phyloP scores from a whole-genome alignment of 148 eudicot species.

The Persicaria tinctoria region DNA sequence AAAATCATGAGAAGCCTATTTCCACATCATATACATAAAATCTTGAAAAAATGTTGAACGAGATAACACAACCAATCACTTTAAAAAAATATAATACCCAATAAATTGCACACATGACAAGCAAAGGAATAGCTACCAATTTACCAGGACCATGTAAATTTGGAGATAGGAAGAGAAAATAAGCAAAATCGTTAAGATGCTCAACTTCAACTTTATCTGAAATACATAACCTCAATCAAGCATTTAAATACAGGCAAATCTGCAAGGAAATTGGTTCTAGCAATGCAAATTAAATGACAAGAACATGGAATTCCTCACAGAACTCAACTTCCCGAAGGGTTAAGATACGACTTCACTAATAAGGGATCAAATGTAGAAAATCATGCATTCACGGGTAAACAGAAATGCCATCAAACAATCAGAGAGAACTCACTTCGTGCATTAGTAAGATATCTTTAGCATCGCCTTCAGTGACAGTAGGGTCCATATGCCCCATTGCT shows the following conservation, averaged over 20 bases:
- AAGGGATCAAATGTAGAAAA: background rate
- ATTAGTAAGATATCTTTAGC: constrained; percentile 65
- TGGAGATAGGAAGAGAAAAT: background rate
- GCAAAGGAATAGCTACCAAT: background rate
- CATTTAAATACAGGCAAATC: background rate
- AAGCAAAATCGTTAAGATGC: background rate
- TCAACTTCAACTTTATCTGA: background rate
- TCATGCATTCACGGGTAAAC: background rate
- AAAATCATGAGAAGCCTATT: background rate
- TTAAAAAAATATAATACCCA: background rate
- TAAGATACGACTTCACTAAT: background rate
- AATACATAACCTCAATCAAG: background rate
- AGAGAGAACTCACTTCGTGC: constrained; percentile 50
- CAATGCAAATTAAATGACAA: background rate
- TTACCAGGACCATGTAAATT: background rate
- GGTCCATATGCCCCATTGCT: constrained; percentile 61
- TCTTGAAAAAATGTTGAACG: background rate
- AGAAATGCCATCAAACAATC: background rate
- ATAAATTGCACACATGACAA: background rate
- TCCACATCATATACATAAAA: background rate
- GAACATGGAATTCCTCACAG: background rate
- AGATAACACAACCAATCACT: background rate
- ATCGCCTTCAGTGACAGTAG: constrained; percentile 46
- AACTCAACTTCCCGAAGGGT: background rate
- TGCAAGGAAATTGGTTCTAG: background rate